Conservation (phyloP, 352 stramenopile genomes). For the Pythium scleroteichum region DNA sequence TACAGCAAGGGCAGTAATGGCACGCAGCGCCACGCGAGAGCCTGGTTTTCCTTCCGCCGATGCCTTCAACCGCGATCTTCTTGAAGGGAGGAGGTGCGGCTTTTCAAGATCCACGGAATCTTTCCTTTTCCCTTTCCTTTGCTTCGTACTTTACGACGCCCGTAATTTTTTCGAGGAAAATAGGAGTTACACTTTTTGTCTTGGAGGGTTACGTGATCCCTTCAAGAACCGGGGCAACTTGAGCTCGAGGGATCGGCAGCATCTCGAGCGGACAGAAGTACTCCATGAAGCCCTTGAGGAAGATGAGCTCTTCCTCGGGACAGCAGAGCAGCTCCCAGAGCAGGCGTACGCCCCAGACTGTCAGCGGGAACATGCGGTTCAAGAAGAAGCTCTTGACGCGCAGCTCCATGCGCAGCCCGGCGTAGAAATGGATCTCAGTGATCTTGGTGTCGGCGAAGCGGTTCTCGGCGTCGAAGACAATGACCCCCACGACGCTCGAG, state of each 20-base stretch:
- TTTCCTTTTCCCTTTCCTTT: too few relatives aligned
- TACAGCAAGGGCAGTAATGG: not conserved
- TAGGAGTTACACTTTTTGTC: not conserved
- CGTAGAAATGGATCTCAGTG: not conserved
- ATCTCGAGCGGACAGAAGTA: constrained; percentile 24
- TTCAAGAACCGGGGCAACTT: not conserved
- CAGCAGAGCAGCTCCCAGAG: constrained; percentile 17
- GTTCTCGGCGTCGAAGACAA: constrained; percentile 14
- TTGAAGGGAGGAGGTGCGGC: not conserved
- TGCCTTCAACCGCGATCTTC: constrained; percentile 1
- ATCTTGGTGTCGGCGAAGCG: constrained; percentile 12
- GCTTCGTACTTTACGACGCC: too few relatives aligned
- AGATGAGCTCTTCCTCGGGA: constrained; percentile 17
- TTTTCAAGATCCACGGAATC: constrained; percentile 25
- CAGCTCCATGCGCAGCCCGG: not conserved
- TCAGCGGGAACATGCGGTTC: constrained; percentile 18
- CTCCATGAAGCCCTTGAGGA: constrained; percentile 15
- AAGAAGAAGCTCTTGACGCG: constrained; percentile 17
- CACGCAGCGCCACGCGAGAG: not conserved
- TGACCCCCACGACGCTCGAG: not conserved
- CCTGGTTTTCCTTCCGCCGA: constrained; percentile 6
- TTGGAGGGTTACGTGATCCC: too few relatives aligned
- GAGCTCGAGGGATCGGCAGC: not conserved
- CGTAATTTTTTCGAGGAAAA: constrained; percentile 5
- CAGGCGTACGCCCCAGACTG: constrained; percentile 13